Conservation (phyloP, 768 basidiomycete genomes). For the Coprinopsis sp. region DNA sequence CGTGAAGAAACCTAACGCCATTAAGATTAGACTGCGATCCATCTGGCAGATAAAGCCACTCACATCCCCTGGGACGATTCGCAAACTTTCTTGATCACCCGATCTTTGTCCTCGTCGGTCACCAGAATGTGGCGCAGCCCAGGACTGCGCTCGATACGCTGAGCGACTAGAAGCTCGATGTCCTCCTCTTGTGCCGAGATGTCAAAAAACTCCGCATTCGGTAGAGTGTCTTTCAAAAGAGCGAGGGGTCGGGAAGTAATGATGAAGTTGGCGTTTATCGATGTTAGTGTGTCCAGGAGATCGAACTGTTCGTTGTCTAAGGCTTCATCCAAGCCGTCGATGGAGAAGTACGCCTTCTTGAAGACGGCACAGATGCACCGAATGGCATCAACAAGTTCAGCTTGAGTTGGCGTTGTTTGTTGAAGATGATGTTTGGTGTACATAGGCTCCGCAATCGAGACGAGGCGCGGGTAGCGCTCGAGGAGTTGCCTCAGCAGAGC, state of each 20-base stretch:
- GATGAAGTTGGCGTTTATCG: neutral
- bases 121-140: neutral
- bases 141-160: neutral
- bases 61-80: neutral
- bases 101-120: neutral
- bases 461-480: neutral
- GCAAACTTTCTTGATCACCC: neutral
- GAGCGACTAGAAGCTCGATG: neutral
- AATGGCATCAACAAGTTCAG: neutral
- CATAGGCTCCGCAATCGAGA: neutral
- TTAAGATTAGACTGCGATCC: too few species aligned
- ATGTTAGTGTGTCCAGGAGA: neutral
- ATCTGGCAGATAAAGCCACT: too few species aligned
- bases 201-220: neutral
- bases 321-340: neutral
- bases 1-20: too few species aligned
- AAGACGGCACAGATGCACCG: neutral
- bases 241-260: neutral
- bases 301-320: neutral
- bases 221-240: neutral
- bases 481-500: neutral
- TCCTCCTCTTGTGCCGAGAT: neutral
- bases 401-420: neutral
- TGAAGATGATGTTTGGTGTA: neutral
- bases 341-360: neutral